Evolutionary conservation across 257 asterid genomes (phyloP).

Genomic region (Jacaranda mimosifolia): DNA sequence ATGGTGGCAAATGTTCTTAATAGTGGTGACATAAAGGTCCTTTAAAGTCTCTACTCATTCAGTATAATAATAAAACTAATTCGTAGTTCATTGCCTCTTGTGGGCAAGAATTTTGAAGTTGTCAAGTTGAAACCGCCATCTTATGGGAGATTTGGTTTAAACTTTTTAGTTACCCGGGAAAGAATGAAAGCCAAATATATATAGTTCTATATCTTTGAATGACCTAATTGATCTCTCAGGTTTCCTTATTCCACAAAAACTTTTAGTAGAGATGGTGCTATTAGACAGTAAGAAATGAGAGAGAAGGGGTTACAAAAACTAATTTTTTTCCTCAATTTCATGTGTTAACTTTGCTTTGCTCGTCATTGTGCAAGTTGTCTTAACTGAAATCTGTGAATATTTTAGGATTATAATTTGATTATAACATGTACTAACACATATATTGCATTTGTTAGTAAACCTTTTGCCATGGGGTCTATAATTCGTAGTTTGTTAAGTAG

Average conservation of each 20-base stretch:
- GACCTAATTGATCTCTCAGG: not conserved
- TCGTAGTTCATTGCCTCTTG: not conserved
- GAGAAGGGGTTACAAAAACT: not conserved
- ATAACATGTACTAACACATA: not conserved
- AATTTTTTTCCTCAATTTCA: not conserved
- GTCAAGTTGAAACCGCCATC: not conserved
- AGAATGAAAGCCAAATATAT: not conserved
- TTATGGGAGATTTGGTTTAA: no score
- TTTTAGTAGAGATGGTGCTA: not conserved
- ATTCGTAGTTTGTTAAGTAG: not conserved
- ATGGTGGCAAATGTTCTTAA: not conserved
- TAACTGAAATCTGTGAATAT: not conserved
- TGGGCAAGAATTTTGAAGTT: not conserved
- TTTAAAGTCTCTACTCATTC: constrained; percentile 15
- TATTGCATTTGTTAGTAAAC: not conserved
- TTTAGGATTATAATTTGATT: not conserved
- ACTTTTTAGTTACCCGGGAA: no score
- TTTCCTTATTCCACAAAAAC: not conserved
- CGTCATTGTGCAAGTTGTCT: not conserved
- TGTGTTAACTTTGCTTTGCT: not conserved
- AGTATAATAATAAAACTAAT: not conserved
- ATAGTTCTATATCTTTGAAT: not conserved
- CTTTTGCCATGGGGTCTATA: not conserved
- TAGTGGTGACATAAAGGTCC: not conserved
- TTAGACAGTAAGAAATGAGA: not conserved